These are phyloP conservation scores for Puccinellia tenuiflora DNA, from an alignment of 176 grass and related monocot genomes.

Conservation along the genomic window DNA sequence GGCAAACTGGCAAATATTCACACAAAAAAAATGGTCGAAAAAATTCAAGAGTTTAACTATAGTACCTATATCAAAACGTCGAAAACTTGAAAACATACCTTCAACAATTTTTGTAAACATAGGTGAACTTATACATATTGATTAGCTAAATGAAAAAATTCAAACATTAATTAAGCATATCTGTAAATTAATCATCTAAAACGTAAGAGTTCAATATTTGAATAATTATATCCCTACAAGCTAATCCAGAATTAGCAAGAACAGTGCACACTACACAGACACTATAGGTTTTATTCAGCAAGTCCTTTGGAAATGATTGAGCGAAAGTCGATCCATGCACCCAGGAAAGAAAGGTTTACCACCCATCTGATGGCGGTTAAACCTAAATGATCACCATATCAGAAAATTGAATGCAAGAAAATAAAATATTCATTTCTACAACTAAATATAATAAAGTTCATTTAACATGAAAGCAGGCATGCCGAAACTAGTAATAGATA, in stretches of 20 bases:
- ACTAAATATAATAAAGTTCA: neutral
- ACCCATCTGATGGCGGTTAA: constrained; percentile 1
- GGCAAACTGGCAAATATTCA: neutral
- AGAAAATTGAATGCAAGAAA: neutral
- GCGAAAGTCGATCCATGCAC: neutral
- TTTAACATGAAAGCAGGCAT: neutral
- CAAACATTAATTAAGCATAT: neutral
- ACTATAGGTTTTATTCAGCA: neutral
- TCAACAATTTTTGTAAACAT: neutral
- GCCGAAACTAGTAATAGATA: neutral
- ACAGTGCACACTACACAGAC: neutral
- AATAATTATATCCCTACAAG: constrained; percentile 5
- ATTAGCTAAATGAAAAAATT: neutral
- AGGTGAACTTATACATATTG: neutral
- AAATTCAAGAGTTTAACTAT: neutral
- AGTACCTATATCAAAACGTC: too few species aligned
- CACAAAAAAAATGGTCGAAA: neutral
- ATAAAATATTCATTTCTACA: neutral
- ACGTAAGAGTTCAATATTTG: neutral
- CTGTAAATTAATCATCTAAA: neutral
- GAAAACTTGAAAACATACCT: neutral
- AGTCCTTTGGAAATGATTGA: neutral
- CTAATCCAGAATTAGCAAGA: constrained; percentile 5
- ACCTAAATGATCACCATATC: neutral
- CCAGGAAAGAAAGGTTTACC: neutral